phyloP scores from a whole-genome alignment of 768 basidiomycete genomes.

The Kwoniella shandongensis region DNA sequence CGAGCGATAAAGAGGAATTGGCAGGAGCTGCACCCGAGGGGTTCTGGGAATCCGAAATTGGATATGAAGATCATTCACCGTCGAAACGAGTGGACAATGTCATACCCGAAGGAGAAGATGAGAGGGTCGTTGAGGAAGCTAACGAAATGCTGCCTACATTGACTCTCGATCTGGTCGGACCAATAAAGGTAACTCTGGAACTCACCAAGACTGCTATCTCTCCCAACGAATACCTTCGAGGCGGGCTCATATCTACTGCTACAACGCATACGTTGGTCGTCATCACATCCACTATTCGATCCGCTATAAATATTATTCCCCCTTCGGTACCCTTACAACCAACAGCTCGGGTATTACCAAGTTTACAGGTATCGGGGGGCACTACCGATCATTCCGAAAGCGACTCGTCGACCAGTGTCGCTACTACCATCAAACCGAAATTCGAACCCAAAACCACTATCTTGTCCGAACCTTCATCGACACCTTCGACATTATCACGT shows the following conservation, averaged over 20 bases:
- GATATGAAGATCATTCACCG: constrained; percentile 39
- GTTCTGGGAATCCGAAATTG: constrained; percentile 43
- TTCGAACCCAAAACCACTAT: too few relatives aligned
- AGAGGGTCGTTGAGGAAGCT: constrained; percentile 12
- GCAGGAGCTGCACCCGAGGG: constrained; percentile 16
- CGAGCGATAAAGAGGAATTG: too few relatives aligned
- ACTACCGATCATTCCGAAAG: too few relatives aligned
- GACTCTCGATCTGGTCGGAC: constrained; percentile 28
- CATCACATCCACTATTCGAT: constrained; percentile 41
- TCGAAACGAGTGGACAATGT: constrained; percentile 17
- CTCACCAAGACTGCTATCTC: constrained; percentile 40
- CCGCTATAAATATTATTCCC: not conserved
- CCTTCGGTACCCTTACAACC: too few relatives aligned
- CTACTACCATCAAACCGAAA: too few relatives aligned
- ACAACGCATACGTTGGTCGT: constrained; percentile 35
- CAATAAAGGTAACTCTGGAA: constrained; percentile 30
- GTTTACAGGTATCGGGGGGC: too few relatives aligned
- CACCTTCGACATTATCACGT: too few relatives aligned
- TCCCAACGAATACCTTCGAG: constrained; percentile 11
- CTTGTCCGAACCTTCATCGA: too few relatives aligned
- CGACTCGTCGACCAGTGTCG: too few relatives aligned
- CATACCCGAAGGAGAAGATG: constrained; percentile 13
- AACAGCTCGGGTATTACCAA: too few relatives aligned
- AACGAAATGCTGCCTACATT: constrained; percentile 19
- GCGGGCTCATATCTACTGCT: constrained; percentile 3